Conservation (phyloP, 371 early-diverging fungal genomes). For the Lichtheimia ramosa region DNA sequence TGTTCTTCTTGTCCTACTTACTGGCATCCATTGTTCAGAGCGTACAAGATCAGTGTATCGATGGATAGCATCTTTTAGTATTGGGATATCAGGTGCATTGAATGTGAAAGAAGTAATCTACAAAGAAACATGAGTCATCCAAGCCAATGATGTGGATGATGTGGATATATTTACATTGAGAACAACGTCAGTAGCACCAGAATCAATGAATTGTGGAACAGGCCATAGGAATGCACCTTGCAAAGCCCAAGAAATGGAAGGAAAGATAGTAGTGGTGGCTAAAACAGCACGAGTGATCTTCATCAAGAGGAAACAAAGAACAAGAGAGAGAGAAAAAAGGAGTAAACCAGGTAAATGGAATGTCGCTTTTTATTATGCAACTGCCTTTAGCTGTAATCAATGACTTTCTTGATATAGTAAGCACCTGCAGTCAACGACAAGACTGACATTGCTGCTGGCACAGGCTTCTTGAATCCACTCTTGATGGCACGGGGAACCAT, state of each 20-base stretch:
- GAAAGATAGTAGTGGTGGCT: neutral
- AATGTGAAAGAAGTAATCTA: slow-evolving; percentile 18
- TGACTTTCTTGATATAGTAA: slow-evolving; percentile 53
- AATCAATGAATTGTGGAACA: slow-evolving; percentile 23
- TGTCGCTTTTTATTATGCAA: neutral
- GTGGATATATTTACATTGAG: slow-evolving; percentile 17
- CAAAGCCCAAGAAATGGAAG: slow-evolving; percentile 11
- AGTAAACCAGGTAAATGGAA: slow-evolving; percentile 3
- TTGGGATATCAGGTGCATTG: slow-evolving; percentile 17
- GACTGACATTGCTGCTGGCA: slow-evolving; percentile 40
- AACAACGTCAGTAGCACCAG: slow-evolving; percentile 20
- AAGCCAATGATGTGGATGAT: neutral
- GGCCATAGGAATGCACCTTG: slow-evolving; percentile 26
- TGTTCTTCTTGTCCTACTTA: neutral
- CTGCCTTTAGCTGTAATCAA: slow-evolving; percentile 27
- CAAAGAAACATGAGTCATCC: neutral
- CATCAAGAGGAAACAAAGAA: neutral
- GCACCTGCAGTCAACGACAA: slow-evolving; percentile 40
- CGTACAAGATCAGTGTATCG: slow-evolving; percentile 38
- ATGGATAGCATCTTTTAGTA: slow-evolving; percentile 28
- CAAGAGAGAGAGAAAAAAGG: neutral
- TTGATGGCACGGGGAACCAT: slow-evolving; percentile 63
- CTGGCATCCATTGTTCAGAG: slow-evolving; percentile 40
- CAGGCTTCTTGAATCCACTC: slow-evolving; percentile 40
- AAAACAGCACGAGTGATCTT: neutral